Evolutionary conservation across 192 early-diverging fungal species (phyloP).

Genomic region (Coemansia sp.): DNA sequence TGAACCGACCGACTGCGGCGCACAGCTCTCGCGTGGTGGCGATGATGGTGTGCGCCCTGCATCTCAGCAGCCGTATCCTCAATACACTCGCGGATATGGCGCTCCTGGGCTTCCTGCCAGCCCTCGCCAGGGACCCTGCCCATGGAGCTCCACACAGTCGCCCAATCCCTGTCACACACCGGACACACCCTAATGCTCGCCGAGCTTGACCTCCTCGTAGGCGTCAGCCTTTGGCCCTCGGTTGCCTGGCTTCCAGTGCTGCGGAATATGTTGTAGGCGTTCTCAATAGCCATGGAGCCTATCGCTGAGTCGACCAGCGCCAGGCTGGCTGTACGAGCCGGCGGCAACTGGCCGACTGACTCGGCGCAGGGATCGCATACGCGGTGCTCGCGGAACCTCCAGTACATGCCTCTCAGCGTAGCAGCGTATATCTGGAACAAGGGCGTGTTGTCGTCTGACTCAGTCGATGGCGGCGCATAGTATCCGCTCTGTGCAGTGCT

Average conservation of each 20-base stretch:
- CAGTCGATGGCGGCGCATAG: constrained; percentile 3
- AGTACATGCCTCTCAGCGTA: constrained; percentile 3
- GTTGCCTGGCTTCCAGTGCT: not conserved
- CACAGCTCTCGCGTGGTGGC: not conserved
- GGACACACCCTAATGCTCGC: constrained; percentile 44
- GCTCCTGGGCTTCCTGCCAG: constrained; percentile 57
- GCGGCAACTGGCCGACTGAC: constrained; percentile 32
- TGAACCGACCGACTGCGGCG: constrained; percentile 25
- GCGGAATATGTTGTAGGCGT: constrained; percentile 43
- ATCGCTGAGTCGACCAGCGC: constrained; percentile 16
- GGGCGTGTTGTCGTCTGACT: constrained; percentile 33
- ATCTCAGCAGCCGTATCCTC: constrained; percentile 47
- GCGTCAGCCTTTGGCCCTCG: not conserved
- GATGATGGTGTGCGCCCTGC: constrained; percentile 28
- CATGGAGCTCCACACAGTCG: constrained; percentile 34
- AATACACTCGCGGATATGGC: constrained; percentile 45
- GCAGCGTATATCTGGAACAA: constrained; percentile 26
- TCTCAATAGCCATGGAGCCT: constrained; percentile 26
- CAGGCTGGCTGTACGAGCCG: constrained; percentile 11
- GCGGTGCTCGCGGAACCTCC: constrained; percentile 54
- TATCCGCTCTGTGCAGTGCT: constrained; percentile 31
- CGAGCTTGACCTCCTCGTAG: constrained; percentile 25
- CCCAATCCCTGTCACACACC: constrained; percentile 49
- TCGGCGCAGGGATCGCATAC: constrained; percentile 63
- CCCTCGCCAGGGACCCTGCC: constrained; percentile 43